Evolutionary conservation across 1,139 yeast genomes (phyloP).

Genomic region (Blastobotrys aristatus): DNA sequence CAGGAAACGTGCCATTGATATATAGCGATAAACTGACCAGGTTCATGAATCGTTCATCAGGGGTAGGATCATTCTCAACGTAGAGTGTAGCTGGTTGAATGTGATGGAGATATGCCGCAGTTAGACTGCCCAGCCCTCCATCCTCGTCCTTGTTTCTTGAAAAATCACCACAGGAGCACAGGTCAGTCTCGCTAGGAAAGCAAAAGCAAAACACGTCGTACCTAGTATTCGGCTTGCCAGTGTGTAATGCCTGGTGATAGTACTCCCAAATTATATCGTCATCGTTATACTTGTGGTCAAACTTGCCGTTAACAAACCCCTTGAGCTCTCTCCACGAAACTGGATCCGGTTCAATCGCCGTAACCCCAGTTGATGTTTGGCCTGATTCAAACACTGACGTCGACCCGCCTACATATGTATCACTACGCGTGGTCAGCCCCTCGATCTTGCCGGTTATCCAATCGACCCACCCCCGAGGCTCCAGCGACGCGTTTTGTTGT

Average conservation of each 20-base stretch:
- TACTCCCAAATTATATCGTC: slow-evolving; percentile 5
- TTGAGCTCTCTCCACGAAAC: slow-evolving; percentile 1
- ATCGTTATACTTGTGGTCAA: not conserved
- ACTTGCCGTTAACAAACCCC: not conserved
- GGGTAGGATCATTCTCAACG: slow-evolving; percentile 5
- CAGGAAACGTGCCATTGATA: slow-evolving; percentile 8
- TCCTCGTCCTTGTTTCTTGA: not conserved
- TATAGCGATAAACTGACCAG: not conserved
- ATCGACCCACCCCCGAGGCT: not conserved
- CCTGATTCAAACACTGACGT: not conserved
- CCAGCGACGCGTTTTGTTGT: no score
- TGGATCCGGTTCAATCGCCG: slow-evolving; percentile 1
- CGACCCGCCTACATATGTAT: slow-evolving; percentile 4
- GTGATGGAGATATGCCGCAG: not conserved
- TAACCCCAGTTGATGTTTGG: not conserved
- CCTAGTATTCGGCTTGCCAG: not conserved
- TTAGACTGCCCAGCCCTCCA: not conserved
- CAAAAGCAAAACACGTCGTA: slow-evolving; percentile 6
- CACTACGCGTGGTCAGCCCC: no score
- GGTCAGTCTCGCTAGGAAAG: slow-evolving; percentile 1
- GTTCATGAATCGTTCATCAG: slow-evolving; percentile 6
- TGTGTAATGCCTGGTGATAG: slow-evolving; percentile 2
- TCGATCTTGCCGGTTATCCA: no score
- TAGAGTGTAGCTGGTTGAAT: not conserved
- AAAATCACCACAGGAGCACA: slow-evolving; percentile 5